These are phyloP conservation scores for Ceratobasidium sp. DNA, from an alignment of 1,284 basidiomycete genomes.

Conservation along the genomic window DNA sequence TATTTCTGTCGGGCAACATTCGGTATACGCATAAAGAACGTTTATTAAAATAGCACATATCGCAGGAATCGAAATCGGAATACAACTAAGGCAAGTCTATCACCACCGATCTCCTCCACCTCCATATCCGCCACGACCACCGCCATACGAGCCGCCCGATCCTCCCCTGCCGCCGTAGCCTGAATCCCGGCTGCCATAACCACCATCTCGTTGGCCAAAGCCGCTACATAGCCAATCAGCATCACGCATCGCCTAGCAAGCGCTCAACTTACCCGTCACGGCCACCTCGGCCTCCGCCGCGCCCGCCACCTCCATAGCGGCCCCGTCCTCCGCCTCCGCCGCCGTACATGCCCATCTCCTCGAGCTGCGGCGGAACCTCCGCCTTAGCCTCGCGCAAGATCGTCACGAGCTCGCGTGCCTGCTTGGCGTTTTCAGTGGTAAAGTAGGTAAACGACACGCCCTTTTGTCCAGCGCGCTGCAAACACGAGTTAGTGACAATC, in stretches of 20 bases:
- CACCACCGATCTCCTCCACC: constrained; percentile 60
- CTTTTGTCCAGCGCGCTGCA: constrained; percentile 83
- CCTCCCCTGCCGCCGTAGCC: constrained; percentile 44
- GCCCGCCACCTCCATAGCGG: constrained; percentile 48
- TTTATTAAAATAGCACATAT: constrained; percentile 9
- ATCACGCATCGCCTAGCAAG: neutral
- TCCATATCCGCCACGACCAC: constrained; percentile 52
- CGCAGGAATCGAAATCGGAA: neutral
- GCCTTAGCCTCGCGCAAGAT: constrained; percentile 94
- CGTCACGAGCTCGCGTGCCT: constrained; percentile 86
- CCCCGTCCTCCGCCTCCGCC: constrained; percentile 58
- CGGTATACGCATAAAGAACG: neutral
- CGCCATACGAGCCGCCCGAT: too few relatives aligned
- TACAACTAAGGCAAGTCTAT: neutral
- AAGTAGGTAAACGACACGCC: constrained; percentile 97
- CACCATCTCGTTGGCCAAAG: constrained; percentile 43
- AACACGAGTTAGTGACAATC: constrained; percentile 39
- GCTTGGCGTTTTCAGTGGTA: constrained; percentile 93
- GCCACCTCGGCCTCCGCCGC: constrained; percentile 47
- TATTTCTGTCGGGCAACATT: neutral
- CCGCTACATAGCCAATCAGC: constrained; percentile 37
- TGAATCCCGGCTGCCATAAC: constrained; percentile 65
- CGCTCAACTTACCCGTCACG: constrained; percentile 35
- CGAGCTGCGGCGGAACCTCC: constrained; percentile 84
- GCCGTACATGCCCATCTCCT: constrained; percentile 91